These are phyloP conservation scores for Raffaelea albimanens DNA, from an alignment of 2,329 filamentous ascomycete species.

Conservation along the genomic window DNA sequence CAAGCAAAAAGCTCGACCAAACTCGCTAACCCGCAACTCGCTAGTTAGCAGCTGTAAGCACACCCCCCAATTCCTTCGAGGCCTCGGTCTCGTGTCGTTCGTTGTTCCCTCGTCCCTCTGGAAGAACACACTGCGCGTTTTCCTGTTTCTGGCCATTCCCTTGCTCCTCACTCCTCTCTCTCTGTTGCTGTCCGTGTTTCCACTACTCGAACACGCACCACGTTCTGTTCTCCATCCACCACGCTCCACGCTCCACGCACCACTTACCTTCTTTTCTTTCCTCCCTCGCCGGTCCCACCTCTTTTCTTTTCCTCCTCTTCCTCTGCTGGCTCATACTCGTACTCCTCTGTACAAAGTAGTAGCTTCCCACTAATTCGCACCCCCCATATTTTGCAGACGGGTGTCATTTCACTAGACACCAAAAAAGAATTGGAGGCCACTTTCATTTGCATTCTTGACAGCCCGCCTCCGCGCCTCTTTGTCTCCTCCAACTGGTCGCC, in stretches of 20 bases:
- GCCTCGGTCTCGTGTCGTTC: neutral
- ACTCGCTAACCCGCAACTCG: neutral
- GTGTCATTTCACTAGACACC: neutral
- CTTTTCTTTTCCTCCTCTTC: neutral
- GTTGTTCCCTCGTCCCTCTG: neutral
- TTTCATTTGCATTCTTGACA: neutral
- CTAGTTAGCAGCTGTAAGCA: neutral
- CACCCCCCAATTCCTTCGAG: neutral
- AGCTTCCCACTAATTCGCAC: neutral
- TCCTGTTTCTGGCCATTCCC: neutral
- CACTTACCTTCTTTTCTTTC: neutral
- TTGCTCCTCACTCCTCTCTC: neutral
- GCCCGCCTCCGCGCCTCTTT: no score
- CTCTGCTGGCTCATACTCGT: neutral
- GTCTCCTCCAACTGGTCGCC: no score
- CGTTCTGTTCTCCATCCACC: no score
- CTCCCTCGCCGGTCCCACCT: neutral
- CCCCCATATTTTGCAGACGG: neutral
- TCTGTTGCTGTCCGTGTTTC: neutral
- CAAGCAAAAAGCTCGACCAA: neutral
- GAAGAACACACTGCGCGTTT: slow-evolving; percentile 1
- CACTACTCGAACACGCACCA: no score
- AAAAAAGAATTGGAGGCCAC: neutral
- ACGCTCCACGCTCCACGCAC: no score
- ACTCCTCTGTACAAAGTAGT: neutral